Evolutionary conservation across 306 rosid species (phyloP).

Genomic region (Vigna nakashimae): DNA sequence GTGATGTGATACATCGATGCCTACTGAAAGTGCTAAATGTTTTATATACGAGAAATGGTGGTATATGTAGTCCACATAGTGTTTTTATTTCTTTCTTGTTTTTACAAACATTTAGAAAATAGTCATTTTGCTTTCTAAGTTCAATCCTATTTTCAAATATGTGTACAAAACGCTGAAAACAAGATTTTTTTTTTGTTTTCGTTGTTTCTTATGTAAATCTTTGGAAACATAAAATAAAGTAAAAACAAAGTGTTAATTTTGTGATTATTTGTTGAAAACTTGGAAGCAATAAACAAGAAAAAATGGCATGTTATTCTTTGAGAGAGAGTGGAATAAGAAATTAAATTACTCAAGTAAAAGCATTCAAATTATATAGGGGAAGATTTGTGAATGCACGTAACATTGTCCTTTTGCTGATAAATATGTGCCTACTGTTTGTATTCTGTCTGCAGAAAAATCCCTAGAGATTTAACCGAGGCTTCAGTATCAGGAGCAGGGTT

Average conservation of each 20-base stretch:
- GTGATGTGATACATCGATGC: neutral
- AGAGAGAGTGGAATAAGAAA: conserved; percentile 7
- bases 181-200: neutral
- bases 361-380: neutral
- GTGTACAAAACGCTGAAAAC: neutral
- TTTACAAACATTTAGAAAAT: neutral
- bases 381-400: conserved; percentile 25
- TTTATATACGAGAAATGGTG: neutral
- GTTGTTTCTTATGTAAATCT: neutral
- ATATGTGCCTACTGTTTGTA: conserved; percentile 19
- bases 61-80: neutral
- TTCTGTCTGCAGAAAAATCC: conserved; percentile 80
- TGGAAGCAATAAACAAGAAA: neutral
- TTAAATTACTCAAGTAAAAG: conserved; percentile 16
- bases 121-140: too few species aligned
- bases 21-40: neutral
- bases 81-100: neutral
- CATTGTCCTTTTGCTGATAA: conserved; percentile 10
- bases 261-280: conserved; percentile 1
- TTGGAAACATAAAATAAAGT: neutral
- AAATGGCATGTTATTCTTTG: neutral
- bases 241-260: neutral
- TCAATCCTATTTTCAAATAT: neutral
- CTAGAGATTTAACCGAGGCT: conserved; percentile 98
- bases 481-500: conserved; percentile 97